Conservation (phyloP, 768 basidiomycete species). For the Boletus subparvulus region DNA sequence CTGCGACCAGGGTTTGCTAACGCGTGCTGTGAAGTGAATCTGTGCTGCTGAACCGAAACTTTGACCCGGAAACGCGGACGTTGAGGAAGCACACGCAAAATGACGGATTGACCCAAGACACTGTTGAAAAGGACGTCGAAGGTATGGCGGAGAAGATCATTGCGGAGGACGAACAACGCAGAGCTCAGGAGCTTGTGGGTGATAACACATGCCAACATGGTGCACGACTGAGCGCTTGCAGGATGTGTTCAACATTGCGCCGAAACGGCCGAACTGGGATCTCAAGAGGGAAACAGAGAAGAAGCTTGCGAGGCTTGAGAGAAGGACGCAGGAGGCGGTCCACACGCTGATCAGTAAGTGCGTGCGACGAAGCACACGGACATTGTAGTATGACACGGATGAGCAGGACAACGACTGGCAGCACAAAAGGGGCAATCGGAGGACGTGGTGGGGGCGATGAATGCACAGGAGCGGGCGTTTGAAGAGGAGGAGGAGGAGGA, state of each 20-base stretch:
- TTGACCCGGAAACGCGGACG: slow-evolving; percentile 85
- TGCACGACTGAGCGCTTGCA: slow-evolving; percentile 34
- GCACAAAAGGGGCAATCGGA: slow-evolving; percentile 77
- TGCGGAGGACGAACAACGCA: slow-evolving; percentile 78
- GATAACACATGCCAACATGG: slow-evolving; percentile 4
- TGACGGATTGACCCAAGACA: slow-evolving; percentile 66
- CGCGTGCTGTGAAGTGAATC: slow-evolving; percentile 37
- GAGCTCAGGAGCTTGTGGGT: slow-evolving; percentile 85
- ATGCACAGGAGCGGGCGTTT: slow-evolving; percentile 62
- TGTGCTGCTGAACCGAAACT: slow-evolving; percentile 74
- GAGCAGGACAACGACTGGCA: slow-evolving; percentile 71
- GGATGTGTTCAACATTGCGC: slow-evolving; percentile 97
- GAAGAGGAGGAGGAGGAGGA: slow-evolving; percentile 32
- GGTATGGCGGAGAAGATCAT: slow-evolving; percentile 86
- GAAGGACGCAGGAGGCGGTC: slow-evolving; percentile 89
- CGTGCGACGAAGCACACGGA: neutral
- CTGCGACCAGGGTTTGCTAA: slow-evolving; percentile 10
- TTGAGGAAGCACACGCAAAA: slow-evolving; percentile 64
- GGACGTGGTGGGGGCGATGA: slow-evolving; percentile 82
- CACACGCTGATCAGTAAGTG: slow-evolving; percentile 88
- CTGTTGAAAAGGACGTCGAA: slow-evolving; percentile 82
- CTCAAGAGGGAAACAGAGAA: slow-evolving; percentile 92
- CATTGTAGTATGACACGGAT: slow-evolving; percentile 4
- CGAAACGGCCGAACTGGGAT: slow-evolving; percentile 96
- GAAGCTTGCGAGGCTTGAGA: slow-evolving; percentile 84